Evolutionary conservation across 306 rosid genomes (phyloP).

Genomic region (Vigna angularis): DNA sequence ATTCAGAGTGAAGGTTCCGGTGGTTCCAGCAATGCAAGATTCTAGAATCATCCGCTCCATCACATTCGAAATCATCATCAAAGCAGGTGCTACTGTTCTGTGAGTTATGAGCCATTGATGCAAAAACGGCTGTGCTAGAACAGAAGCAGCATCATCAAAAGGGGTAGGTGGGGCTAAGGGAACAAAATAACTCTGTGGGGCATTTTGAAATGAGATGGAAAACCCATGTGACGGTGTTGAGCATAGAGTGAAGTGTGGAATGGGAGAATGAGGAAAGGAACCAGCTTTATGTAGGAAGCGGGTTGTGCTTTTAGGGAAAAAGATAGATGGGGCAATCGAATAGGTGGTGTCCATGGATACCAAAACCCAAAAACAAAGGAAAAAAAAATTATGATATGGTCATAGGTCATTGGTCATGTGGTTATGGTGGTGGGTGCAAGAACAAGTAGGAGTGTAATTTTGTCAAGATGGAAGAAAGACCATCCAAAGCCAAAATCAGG

Average conservation of each 20-base stretch:
- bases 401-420: neutral
- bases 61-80: slow-evolving; percentile 49
- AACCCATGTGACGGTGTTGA: slow-evolving; percentile 42
- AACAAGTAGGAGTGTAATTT: slow-evolving; percentile 14
- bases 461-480: slow-evolving; percentile 13
- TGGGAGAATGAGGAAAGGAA: slow-evolving; percentile 43
- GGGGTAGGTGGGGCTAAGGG: slow-evolving; percentile 39
- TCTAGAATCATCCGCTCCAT: slow-evolving; percentile 50
- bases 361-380: slow-evolving; percentile 30
- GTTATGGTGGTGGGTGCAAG: neutral
- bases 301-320: slow-evolving; percentile 61
- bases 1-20: slow-evolving; percentile 36
- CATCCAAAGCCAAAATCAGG: neutral
- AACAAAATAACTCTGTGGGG: slow-evolving; percentile 47
- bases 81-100: slow-evolving; percentile 62
- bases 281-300: slow-evolving; percentile 64
- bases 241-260: slow-evolving; percentile 29
- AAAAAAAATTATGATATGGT: neutral
- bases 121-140: slow-evolving; percentile 16
- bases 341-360: slow-evolving; percentile 35
- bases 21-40: slow-evolving; percentile 49
- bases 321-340: slow-evolving; percentile 16
- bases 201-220: slow-evolving; percentile 12
- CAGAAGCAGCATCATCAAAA: slow-evolving; percentile 57
- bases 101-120: slow-evolving; percentile 63